Evolutionary conservation across 441 rosid genomes (phyloP), one percentile per base, ranked within the genome.

Genomic region (Kokia cookei): DNA sequence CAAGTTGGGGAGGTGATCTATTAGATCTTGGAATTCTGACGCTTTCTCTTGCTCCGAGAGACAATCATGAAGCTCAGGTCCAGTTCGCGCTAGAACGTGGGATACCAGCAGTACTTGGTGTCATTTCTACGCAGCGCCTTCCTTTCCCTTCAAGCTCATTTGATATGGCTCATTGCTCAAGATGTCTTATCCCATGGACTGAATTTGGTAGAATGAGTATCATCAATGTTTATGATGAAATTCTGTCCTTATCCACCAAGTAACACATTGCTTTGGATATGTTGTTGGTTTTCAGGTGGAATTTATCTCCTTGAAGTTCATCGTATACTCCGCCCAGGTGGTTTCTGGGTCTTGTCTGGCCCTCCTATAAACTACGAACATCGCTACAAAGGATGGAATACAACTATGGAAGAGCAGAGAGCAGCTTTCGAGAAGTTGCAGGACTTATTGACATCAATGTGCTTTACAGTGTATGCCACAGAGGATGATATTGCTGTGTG

Each of bases 161-260:
- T 63, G 99, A 93, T 81, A 91, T 96, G 98, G 99, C 99, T 82
- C 99, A 96, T 84, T 96, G 99, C 90, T 96, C 99, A 24, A 88
- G 99, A 84, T 96, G 99, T 85, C 98, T 96, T 78, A 96, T 96
- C 73, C 98, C 99, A n/a, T 95, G 99, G 99, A 90, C 97, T 37
- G 99, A 95, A 87, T 95, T 91, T 5, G 99, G 99, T 95, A 90
- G 80, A 37, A 37, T 37, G 42, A 37, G 42, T 37, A 37, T 37
- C 42, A 2, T 37, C 42, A 37, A 7, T 37, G 42, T 37, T 37
- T 37, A 37, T 1, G 42, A 37, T 7, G 42, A 6, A 37, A 8
- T 37, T 37, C 42, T 9, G 1, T 37, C 42, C 42, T 37, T 37
- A 37, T 37, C 42, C 42, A 37, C 42, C 42, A 37, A 37, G 42